These are phyloP conservation scores for Macrolepiota albuminosa DNA, from an alignment of 768 basidiomycete species.

Conservation along the genomic window DNA sequence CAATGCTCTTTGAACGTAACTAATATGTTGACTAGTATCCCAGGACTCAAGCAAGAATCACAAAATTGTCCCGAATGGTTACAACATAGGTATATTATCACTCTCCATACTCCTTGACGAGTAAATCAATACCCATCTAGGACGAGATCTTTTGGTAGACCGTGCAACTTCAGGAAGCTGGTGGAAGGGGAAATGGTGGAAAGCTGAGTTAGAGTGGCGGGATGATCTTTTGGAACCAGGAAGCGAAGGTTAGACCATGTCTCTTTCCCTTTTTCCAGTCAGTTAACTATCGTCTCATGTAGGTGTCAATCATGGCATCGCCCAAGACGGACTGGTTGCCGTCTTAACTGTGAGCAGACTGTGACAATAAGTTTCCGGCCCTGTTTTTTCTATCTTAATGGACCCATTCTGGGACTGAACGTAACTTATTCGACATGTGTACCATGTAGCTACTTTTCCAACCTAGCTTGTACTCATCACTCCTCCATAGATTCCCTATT, in stretches of 20 bases:
- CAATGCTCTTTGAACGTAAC: not conserved
- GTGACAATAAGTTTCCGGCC: not conserved
- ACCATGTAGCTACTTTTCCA: not conserved
- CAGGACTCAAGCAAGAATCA: conserved; percentile 61
- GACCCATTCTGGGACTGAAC: not conserved
- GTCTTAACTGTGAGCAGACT: conserved; percentile 54
- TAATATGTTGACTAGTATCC: not conserved
- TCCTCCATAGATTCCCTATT: not conserved
- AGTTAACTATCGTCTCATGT: not conserved
- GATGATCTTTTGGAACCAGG: conserved; percentile 68
- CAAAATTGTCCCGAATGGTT: conserved; percentile 72
- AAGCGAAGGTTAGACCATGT: conserved; percentile 44
- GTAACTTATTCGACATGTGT: conserved; percentile 8
- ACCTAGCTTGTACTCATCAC: conserved; percentile 1
- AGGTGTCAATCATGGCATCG: conserved; percentile 81
- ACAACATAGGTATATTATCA: conserved; percentile 46
- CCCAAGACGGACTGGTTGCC: conserved; percentile 79
- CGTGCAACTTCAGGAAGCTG: conserved; percentile 55
- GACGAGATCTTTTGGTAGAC: conserved; percentile 74
- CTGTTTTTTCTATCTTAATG: not conserved
- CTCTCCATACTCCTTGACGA: not conserved
- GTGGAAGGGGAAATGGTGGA: conserved; percentile 69
- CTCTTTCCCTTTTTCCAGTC: not conserved
- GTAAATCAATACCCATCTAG: conserved; percentile 20
- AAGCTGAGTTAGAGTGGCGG: conserved; percentile 72